These are phyloP conservation scores for Datisca glomerata DNA, from an alignment of 306 rosid genomes.

Conservation along the genomic window DNA sequence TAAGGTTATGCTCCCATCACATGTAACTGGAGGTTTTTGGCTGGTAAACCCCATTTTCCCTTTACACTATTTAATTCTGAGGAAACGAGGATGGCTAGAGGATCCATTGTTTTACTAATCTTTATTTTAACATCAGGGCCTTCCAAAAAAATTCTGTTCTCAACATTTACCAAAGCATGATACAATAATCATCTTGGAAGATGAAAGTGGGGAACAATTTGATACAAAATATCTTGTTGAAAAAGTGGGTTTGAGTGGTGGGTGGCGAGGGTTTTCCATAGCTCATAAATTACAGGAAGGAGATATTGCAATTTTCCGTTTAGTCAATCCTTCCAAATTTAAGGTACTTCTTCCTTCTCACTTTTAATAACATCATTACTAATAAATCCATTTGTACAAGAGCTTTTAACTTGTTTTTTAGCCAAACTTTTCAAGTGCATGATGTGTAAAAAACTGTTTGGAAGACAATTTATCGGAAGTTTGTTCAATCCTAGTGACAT, in stretches of 20 bases:
- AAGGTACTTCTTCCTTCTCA: constrained; percentile 8
- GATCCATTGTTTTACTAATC: background rate
- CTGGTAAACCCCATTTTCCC: constrained; percentile 9
- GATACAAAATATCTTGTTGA: constrained; percentile 4
- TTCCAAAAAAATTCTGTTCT: constrained; percentile 17
- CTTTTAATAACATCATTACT: too few relatives aligned
- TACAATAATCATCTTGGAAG: constrained; percentile 12
- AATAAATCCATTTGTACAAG: too few relatives aligned
- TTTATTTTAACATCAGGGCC: constrained; percentile 6
- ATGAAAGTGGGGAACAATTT: constrained; percentile 15
- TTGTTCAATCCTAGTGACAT: too few relatives aligned
- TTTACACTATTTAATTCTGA: background rate
- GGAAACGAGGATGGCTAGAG: background rate
- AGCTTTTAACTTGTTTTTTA: too few relatives aligned
- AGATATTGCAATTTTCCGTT: constrained; percentile 12
- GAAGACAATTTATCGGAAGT: too few relatives aligned
- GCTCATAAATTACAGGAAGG: constrained; percentile 10
- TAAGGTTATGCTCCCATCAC: constrained; percentile 17
- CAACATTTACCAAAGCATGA: constrained; percentile 12
- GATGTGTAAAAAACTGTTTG: too few relatives aligned
- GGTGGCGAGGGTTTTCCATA: constrained; percentile 14
- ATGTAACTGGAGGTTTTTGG: constrained; percentile 14
- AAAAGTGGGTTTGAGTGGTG: constrained; percentile 13
- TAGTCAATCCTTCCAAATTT: constrained; percentile 15
- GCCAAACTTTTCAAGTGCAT: too few relatives aligned